phyloP scores from a whole-genome alignment of 2,329 filamentous ascomycete genomes.

The Aspergillus fructus region DNA sequence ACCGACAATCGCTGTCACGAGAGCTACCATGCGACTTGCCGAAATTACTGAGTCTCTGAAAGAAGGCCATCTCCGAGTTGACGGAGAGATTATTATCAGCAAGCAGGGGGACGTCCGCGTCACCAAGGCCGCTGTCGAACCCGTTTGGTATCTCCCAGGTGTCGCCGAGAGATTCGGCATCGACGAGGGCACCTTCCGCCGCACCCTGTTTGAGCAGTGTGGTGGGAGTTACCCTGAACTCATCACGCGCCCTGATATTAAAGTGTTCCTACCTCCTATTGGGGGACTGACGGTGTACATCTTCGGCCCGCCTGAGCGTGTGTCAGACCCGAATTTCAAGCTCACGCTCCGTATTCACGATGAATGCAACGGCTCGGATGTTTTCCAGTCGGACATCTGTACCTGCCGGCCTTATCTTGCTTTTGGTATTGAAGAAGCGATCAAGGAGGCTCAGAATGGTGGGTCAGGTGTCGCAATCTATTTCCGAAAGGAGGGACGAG shows the following conservation, averaged over 20 bases:
- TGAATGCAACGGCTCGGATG: conserved; percentile 93
- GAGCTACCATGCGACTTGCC: conserved; percentile 91
- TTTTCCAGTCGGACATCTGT: conserved; percentile 97
- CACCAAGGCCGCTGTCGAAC: conserved; percentile 95
- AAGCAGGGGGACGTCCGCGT: conserved; percentile 83
- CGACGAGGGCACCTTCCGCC: conserved; percentile 85
- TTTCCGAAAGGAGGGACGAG: conserved; percentile 95
- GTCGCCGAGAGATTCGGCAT: conserved; percentile 89
- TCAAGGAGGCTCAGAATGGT: conserved; percentile 92
- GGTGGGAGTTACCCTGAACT: conserved; percentile 95
- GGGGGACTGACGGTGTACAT: conserved; percentile 95
- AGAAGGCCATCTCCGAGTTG: conserved; percentile 69
- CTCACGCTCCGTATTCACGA: conserved; percentile 84
- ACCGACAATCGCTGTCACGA: conserved; percentile 87
- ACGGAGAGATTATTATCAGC: conserved; percentile 90
- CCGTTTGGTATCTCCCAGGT: conserved; percentile 83
- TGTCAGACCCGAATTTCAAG: conserved; percentile 78
- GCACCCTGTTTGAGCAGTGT: conserved; percentile 90
- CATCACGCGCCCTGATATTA: conserved; percentile 91
- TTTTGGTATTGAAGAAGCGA: conserved; percentile 95
- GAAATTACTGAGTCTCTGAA: conserved; percentile 88
- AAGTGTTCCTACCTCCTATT: conserved; percentile 92
- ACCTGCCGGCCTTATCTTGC: conserved; percentile 90
- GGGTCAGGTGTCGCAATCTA: conserved; percentile 96
- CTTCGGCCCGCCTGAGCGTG: conserved; percentile 91